phyloP scores from a whole-genome alignment of 768 basidiomycete species.

The Lentinula sp. region DNA sequence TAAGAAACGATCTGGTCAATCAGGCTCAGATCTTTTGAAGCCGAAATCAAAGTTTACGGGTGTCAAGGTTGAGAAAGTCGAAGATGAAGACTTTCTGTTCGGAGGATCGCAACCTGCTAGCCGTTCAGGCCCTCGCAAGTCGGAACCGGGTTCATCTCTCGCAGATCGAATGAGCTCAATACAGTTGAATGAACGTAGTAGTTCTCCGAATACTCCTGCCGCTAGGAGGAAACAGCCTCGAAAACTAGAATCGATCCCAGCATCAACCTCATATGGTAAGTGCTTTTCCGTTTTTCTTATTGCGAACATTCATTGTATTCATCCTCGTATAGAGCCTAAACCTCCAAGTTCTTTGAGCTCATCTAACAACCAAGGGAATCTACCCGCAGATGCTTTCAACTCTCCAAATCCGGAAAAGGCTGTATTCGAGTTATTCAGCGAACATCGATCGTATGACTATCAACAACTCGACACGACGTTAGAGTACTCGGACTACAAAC shows the following conservation, averaged over 20 bases:
- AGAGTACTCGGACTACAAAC: conserved; percentile 27
- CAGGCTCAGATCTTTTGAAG: background rate
- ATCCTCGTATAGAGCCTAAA: background rate
- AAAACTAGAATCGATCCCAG: background rate
- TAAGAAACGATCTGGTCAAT: background rate
- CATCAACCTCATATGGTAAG: background rate
- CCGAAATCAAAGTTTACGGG: background rate
- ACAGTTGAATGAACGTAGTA: background rate
- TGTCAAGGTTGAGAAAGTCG: background rate
- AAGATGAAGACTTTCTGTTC: background rate
- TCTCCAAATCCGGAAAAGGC: no score
- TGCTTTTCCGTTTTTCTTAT: background rate
- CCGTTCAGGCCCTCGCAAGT: background rate
- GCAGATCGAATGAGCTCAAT: background rate
- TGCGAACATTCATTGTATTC: background rate
- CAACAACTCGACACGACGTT: background rate
- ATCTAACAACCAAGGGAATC: background rate
- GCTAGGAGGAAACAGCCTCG: background rate
- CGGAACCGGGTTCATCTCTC: background rate
- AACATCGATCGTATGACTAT: background rate
- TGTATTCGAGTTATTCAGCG: background rate
- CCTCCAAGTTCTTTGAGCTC: background rate
- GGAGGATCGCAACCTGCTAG: background rate
- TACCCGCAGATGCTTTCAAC: background rate
- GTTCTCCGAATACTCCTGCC: background rate